Percentiles rank a stretch among this genome's conserved stretches.
Evolutionary conservation across 371 early-diverging fungal genomes (phyloP).

Genomic region (Mucor lusitanicus): DNA sequence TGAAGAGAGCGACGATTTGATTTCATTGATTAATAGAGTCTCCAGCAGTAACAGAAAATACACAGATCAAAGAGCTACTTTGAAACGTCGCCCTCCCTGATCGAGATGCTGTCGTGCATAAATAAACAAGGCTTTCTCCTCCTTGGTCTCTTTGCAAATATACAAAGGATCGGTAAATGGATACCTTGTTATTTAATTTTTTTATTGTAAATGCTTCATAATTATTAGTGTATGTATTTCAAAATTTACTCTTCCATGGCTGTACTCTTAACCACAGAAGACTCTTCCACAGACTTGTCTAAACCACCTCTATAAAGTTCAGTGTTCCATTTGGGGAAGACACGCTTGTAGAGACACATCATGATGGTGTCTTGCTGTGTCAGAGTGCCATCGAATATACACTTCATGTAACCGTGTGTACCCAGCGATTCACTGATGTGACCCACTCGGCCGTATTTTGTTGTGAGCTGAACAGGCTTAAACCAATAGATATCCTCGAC

Average conservation of each 20-base stretch:
- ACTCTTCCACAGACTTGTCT: slow-evolving; percentile 16
- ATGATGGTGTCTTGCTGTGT: slow-evolving; percentile 93
- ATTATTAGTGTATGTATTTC: not conserved
- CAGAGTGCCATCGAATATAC: slow-evolving; percentile 87
- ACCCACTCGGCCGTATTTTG: slow-evolving; percentile 90
- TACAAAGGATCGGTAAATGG: not conserved
- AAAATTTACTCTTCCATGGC: slow-evolving; percentile 13
- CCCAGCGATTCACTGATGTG: slow-evolving; percentile 93
- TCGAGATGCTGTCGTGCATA: not conserved
- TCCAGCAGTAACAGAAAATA: not conserved
- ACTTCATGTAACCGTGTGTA: slow-evolving; percentile 98
- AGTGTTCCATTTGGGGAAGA: slow-evolving; percentile 91
- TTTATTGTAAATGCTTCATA: slow-evolving; percentile 1
- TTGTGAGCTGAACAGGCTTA: slow-evolving; percentile 89
- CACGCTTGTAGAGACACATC: slow-evolving; percentile 94
- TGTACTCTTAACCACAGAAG: slow-evolving; percentile 18
- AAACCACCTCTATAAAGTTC: slow-evolving; percentile 36
- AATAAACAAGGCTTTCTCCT: not conserved
- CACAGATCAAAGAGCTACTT: slow-evolving; percentile 2
- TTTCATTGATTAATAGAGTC: not conserved
- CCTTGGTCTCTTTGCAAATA: not conserved
- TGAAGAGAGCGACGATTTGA: not conserved
- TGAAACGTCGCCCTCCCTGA: not conserved
- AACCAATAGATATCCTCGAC: slow-evolving; percentile 89
- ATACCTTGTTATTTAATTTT: slow-evolving; percentile 2